A percentile compares a stretch with the other conserved stretches of the same genome.
phyloP scores from a whole-genome alignment of 2,329 filamentous ascomycete species.

The Verticillium albo-atrum region DNA sequence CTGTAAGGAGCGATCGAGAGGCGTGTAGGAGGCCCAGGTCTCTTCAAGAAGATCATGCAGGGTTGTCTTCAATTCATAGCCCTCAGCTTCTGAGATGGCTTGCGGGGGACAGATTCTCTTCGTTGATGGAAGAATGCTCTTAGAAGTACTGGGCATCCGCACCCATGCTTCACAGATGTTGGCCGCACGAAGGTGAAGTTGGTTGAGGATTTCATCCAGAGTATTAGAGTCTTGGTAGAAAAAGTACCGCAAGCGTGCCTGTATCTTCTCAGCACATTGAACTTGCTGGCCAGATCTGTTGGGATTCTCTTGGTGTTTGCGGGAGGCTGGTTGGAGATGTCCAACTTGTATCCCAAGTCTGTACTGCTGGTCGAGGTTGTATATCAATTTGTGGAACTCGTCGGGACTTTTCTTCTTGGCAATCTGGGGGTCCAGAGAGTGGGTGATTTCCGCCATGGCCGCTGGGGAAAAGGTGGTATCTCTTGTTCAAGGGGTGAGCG shows the following conservation, averaged over 20 bases:
- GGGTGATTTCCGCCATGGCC: not conserved
- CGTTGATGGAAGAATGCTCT: not conserved
- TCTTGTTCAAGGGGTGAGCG: no score
- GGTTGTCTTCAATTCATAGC: slow-evolving; percentile 2
- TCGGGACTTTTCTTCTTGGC: not conserved
- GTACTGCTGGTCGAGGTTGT: not conserved
- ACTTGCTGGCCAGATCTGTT: not conserved
- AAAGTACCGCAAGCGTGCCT: not conserved
- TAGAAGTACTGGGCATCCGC: not conserved
- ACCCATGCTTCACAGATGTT: slow-evolving; percentile 4
- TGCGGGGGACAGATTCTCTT: not conserved
- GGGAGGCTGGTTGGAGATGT: slow-evolving; percentile 1
- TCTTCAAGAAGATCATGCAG: not conserved
- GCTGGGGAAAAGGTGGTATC: no score
- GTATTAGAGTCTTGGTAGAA: not conserved
- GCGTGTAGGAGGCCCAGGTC: not conserved
- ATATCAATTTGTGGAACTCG: not conserved
- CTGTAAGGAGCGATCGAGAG: not conserved
- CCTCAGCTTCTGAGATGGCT: not conserved
- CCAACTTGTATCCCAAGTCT: not conserved
- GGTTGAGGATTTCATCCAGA: slow-evolving; percentile 1
- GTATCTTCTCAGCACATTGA: slow-evolving; percentile 1
- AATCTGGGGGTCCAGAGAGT: no score
- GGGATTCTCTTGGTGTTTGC: not conserved
- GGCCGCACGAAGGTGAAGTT: slow-evolving; percentile 3